Conservation (phyloP, 495 filamentous ascomycete genomes). For the Clohesyomyces aquaticus region DNA sequence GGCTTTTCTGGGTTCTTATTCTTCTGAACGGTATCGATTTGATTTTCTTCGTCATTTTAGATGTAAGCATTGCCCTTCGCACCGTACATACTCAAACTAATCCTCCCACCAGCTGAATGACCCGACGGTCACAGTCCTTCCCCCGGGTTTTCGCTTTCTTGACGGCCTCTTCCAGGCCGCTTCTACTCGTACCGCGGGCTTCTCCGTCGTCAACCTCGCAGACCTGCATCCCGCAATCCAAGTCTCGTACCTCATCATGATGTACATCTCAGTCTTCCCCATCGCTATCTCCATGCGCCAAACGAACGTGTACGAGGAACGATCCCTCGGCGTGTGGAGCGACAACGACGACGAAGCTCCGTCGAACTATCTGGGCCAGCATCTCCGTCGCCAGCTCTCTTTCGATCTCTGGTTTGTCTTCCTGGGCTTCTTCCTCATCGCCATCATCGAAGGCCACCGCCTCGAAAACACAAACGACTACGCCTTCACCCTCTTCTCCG, state of each 20-base stretch:
- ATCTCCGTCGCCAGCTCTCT: constrained; percentile 85
- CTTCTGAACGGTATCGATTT: constrained; percentile 80
- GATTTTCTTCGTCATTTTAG: constrained; percentile 86
- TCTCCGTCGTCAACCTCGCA: constrained; percentile 75
- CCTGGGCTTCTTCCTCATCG: constrained; percentile 82
- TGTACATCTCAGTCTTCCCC: constrained; percentile 97
- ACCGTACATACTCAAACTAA: constrained; percentile 10
- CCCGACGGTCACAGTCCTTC: constrained; percentile 60
- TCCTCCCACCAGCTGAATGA: constrained; percentile 64
- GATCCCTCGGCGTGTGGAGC: constrained; percentile 76
- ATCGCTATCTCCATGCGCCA: constrained; percentile 91
- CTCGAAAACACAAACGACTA: constrained; percentile 61
- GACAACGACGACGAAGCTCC: constrained; percentile 52
- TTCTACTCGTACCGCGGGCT: constrained; percentile 85
- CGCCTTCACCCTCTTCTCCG: constrained; percentile 75
- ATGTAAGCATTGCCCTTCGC: constrained; percentile 60
- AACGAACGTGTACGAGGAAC: constrained; percentile 97
- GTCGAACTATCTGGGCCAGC: constrained; percentile 76
- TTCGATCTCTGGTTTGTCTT: constrained; percentile 97
- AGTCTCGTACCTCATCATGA: constrained; percentile 96
- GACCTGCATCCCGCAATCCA: constrained; percentile 87
- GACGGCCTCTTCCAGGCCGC: constrained; percentile 87
- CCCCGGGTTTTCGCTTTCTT: constrained; percentile 71
- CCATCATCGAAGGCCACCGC: constrained; percentile 74
- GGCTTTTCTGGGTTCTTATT: constrained; percentile 86